Base-by-base conservation (phyloP, 164 flowering plant species). In the Macadamia tetraphylla region DNA sequence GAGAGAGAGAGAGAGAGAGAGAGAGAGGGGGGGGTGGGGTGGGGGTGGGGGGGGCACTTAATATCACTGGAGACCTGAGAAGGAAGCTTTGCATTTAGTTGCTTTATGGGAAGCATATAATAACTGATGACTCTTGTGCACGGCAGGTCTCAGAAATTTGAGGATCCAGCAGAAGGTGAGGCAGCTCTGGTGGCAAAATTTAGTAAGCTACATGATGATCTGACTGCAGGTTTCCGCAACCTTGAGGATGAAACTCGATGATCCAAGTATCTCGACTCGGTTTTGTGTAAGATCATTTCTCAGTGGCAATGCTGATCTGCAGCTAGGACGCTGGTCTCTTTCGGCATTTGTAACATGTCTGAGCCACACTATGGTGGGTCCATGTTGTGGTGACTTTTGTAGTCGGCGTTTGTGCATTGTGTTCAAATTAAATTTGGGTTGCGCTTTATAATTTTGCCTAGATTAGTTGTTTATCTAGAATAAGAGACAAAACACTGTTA, bases 101-200 rank as follows among this genome's bases (percentile, higher is more conserved):
- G 15, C 2, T 18, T 62, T 62, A 0, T 10, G 0, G 44, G 40
- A 44, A n/a, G 57, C 42, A 23, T 9, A 40, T 35, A 23, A 14
- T 17, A 4, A 67, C 40, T 35, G 44, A n/a, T 46, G 30, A 35
- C 40, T 18, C 13, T 6, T 15, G 13, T 35, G 29, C 56, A 60
- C 48, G 73, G 60, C 90, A 95, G 98, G 77, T 95, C 99, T 49
- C 99, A 95, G 73, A 95, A 95, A 60, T 95, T 95, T 18, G 99
- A 95, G 80, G 99, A 95, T 63, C 99, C 99, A 13, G 98, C 97
- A 1, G 99, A 95, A 80, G 99, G 99, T 46, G 99, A 95, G 81
- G 74, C 72, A 11, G 88, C 83, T 61, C 89, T 95, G 29, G 85
- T 85, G 15, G 94, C 78, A 0, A 95, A 92, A 71, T 95, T 95